Conservation (phyloP, 1,284 basidiomycete genomes). For the Puccinia novopanici region DNA sequence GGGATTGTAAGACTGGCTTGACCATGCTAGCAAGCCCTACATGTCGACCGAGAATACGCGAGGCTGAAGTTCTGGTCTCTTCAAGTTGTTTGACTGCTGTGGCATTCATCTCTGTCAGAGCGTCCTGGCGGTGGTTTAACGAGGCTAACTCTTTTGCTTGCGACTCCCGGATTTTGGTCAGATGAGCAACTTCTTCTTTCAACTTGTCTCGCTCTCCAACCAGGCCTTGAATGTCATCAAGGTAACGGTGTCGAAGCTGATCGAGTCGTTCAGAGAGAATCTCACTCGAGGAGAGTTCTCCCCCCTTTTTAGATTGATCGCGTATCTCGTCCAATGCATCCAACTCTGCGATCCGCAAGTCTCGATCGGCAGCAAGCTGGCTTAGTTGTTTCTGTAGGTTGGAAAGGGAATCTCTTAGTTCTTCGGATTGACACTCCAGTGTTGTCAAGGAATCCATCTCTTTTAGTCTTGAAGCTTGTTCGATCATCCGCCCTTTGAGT, state of each 20-base stretch:
- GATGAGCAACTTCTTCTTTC: slow-evolving; percentile 34
- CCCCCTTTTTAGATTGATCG: slow-evolving; percentile 62
- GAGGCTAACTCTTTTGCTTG: slow-evolving; percentile 26
- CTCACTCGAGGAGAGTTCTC: background rate
- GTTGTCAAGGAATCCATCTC: slow-evolving; percentile 70
- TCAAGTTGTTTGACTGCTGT: slow-evolving; percentile 26
- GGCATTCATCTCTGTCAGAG: slow-evolving; percentile 27
- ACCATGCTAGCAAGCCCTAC: background rate
- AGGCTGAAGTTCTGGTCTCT: slow-evolving; percentile 3
- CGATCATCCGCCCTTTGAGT: slow-evolving; percentile 78
- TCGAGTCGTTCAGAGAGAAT: slow-evolving; percentile 25
- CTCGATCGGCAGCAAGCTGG: slow-evolving; percentile 83
- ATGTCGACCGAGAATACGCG: slow-evolving; percentile 2
- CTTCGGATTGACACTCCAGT: slow-evolving; percentile 74
- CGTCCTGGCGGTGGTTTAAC: slow-evolving; percentile 24
- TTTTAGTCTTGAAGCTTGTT: slow-evolving; percentile 78
- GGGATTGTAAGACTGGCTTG: slow-evolving; percentile 4
- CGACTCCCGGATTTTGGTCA: slow-evolving; percentile 15
- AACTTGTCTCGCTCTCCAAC: slow-evolving; percentile 27
- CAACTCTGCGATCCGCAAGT: slow-evolving; percentile 86
- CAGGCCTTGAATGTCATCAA: slow-evolving; percentile 22
- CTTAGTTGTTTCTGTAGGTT: slow-evolving; percentile 82
- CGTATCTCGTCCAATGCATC: slow-evolving; percentile 77
- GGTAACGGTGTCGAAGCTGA: slow-evolving; percentile 21
- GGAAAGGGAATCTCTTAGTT: slow-evolving; percentile 74